Evolutionary conservation across 2,329 filamentous ascomycete species (phyloP).

Genomic region (Metarhizium sp.): DNA sequence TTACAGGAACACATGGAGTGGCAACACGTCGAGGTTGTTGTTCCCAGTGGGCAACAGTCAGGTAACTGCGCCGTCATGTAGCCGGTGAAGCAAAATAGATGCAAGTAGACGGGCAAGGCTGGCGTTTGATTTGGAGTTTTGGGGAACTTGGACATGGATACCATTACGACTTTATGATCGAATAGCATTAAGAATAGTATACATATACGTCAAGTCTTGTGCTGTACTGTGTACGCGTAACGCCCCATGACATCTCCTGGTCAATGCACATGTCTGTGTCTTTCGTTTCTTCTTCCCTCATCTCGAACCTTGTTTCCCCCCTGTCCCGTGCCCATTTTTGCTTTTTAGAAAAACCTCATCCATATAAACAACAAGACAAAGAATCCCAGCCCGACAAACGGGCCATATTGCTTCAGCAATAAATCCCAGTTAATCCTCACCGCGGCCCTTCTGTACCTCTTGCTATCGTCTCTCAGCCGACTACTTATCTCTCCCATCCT

Average conservation of each 20-base stretch:
- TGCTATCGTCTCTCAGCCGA: conserved; percentile 80
- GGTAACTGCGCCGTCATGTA: conserved; percentile 38
- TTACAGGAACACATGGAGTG: conserved; percentile 49
- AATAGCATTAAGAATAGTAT: neutral
- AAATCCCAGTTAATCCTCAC: conserved; percentile 98
- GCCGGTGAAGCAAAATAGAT: neutral
- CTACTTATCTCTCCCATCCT: conserved; percentile 94
- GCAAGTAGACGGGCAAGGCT: neutral
- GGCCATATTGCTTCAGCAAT: conserved; percentile 92
- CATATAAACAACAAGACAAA: conserved; percentile 82
- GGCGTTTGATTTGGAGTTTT: neutral
- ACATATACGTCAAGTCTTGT: neutral
- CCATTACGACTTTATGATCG: neutral
- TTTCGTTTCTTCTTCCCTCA: neutral
- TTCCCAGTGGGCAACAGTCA: conserved; percentile 22
- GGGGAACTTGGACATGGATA: neutral
- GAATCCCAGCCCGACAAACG: conserved; percentile 71
- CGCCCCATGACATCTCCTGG: neutral
- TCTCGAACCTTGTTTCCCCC: neutral
- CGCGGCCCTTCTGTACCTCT: conserved; percentile 86
- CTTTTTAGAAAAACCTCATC: conserved; percentile 80
- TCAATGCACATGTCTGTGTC: neutral
- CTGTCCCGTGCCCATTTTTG: too few relatives aligned
- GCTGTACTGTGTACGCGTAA: neutral
- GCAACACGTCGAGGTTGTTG: conserved; percentile 37